These are phyloP conservation scores for Exidia glandulosa DNA, from an alignment of 768 basidiomycete genomes.

Conservation along the genomic window DNA sequence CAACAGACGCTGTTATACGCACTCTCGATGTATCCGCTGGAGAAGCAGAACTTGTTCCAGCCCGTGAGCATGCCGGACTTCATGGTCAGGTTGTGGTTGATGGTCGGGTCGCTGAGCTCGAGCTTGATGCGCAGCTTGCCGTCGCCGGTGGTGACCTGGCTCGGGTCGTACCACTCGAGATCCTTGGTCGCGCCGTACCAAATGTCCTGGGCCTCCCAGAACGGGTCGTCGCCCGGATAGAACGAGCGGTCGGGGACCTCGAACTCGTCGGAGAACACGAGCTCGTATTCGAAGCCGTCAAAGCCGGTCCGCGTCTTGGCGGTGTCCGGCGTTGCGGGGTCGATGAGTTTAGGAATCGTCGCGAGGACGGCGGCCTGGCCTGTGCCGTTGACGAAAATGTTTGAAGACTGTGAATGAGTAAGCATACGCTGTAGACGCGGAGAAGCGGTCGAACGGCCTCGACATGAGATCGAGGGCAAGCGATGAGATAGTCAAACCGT, in stretches of 20 bases:
- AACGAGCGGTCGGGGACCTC: slow-evolving; percentile 60
- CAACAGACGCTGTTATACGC: slow-evolving; percentile 12
- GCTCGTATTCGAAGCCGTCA: slow-evolving; percentile 56
- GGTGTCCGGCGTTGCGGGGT: slow-evolving; percentile 50
- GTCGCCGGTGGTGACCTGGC: slow-evolving; percentile 55
- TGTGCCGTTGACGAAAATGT: slow-evolving; percentile 53
- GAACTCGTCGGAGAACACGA: slow-evolving; percentile 80
- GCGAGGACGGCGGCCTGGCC: slow-evolving; percentile 54
- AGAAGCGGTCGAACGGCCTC: too few species aligned
- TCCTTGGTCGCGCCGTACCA: slow-evolving; percentile 68
- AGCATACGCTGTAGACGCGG: too few species aligned
- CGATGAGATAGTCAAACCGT: too few species aligned
- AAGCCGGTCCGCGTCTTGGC: slow-evolving; percentile 57
- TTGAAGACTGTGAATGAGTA: slow-evolving; percentile 44
- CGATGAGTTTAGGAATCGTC: slow-evolving; percentile 51
- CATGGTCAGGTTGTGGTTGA: slow-evolving; percentile 45
- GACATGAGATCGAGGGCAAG: too few species aligned
- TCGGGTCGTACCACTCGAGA: slow-evolving; percentile 67
- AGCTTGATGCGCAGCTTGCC: slow-evolving; percentile 62
- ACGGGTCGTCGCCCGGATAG: slow-evolving; percentile 59
- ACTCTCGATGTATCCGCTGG: slow-evolving; percentile 52
- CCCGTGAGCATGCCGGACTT: slow-evolving; percentile 69
- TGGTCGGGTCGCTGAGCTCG: slow-evolving; percentile 30
- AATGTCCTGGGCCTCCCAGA: slow-evolving; percentile 59
- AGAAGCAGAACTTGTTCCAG: slow-evolving; percentile 76